Evolutionary conservation across 768 basidiomycete species (phyloP).

Genomic region (Tylopilus rubrobrunneus): DNA sequence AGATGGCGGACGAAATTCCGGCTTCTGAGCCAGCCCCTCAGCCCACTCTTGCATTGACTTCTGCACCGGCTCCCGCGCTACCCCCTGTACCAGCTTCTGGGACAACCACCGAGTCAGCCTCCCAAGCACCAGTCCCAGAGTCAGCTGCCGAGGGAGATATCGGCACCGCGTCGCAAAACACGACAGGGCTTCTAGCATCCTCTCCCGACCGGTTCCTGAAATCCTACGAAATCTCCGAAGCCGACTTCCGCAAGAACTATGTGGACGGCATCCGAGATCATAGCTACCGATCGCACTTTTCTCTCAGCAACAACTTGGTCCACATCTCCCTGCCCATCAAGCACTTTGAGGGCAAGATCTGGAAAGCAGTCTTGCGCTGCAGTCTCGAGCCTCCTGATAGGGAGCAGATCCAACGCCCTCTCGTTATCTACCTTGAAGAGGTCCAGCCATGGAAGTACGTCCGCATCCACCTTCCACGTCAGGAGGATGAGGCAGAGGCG

Average conservation of each 20-base stretch:
- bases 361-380: conserved; percentile 23
- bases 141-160: not conserved
- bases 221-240: conserved; percentile 21
- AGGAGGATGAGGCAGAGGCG: not conserved
- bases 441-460: conserved; percentile 8
- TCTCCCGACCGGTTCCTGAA: conserved; percentile 21
- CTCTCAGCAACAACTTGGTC: conserved; percentile 18
- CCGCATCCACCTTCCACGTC: conserved; percentile 12
- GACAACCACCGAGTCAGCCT: not conserved
- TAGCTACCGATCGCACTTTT: conserved; percentile 14
- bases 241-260: conserved; percentile 18
- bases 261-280: conserved; percentile 11
- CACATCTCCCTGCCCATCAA: conserved; percentile 21
- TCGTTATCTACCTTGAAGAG: conserved; percentile 22
- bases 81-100: too few species aligned
- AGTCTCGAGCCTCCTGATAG: conserved; percentile 16
- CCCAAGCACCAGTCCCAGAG: not conserved
- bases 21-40: not conserved
- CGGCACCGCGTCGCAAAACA: not conserved
- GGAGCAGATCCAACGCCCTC: conserved; percentile 14
- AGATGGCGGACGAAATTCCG: conserved; percentile 4
- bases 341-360: conserved; percentile 9
- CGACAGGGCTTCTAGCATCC: conserved; percentile 22
- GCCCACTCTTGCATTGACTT: not conserved
- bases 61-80: too few species aligned